These are phyloP conservation scores for Exophiala aquamarina DNA, from an alignment of 2,329 filamentous ascomycete species.

Conservation along the genomic window DNA sequence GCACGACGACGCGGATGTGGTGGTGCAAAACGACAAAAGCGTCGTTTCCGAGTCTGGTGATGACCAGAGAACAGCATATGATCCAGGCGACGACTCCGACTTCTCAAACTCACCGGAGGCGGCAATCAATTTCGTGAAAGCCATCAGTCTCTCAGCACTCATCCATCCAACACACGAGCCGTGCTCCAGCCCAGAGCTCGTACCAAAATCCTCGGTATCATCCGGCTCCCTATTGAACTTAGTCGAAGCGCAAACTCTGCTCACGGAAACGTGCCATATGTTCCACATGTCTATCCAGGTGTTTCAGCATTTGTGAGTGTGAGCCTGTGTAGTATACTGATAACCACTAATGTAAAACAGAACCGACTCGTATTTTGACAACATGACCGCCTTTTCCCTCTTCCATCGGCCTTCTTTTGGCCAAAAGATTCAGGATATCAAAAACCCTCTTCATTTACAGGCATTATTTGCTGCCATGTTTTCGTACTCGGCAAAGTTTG, in stretches of 20 bases:
- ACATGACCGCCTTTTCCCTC: slow-evolving; percentile 34
- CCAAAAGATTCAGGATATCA: slow-evolving; percentile 27
- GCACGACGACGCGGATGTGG: not conserved
- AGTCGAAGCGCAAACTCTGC: not conserved
- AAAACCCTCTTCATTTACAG: slow-evolving; percentile 18
- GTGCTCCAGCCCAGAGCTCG: not conserved
- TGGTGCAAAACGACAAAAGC: not conserved
- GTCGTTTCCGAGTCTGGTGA: not conserved
- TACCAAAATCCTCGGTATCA: not conserved
- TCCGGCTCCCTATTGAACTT: not conserved
- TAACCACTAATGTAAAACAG: slow-evolving; percentile 26
- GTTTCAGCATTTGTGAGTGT: not conserved
- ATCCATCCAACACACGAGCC: not conserved
- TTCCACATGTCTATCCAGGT: not conserved
- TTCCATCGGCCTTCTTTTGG: slow-evolving; percentile 35
- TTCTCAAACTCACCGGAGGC: not conserved
- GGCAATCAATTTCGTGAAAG: not conserved
- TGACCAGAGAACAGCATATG: not conserved
- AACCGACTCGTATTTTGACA: slow-evolving; percentile 26
- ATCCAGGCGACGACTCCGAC: not conserved
- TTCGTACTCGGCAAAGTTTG: slow-evolving; percentile 28
- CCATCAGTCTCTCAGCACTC: not conserved
- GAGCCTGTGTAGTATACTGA: too few relatives aligned
- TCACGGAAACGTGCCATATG: not conserved
- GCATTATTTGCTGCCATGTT: slow-evolving; percentile 35